These are phyloP conservation scores for Exophiala alcalophila DNA, from an alignment of 2,329 filamentous ascomycete species.

Conservation along the genomic window DNA sequence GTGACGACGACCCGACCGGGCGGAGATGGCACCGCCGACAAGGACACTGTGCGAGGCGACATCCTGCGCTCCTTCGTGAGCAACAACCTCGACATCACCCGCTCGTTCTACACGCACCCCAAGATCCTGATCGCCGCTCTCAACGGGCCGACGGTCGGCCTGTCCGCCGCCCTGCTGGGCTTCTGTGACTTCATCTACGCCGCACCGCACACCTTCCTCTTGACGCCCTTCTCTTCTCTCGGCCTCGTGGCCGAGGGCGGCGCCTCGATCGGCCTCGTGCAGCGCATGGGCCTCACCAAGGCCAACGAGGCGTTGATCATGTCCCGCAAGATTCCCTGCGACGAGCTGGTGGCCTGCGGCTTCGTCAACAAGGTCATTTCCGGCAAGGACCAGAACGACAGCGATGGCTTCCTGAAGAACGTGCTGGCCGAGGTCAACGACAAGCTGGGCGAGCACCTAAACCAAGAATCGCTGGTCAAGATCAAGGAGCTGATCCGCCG, in stretches of 20 bases:
- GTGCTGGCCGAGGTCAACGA: slow-evolving; percentile 81
- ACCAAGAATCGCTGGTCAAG: slow-evolving; percentile 70
- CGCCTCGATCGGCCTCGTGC: slow-evolving; percentile 72
- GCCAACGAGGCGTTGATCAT: slow-evolving; percentile 93
- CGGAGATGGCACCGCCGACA: slow-evolving; percentile 39
- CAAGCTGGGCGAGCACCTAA: slow-evolving; percentile 73
- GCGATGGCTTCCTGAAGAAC: slow-evolving; percentile 64
- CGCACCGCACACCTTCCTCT: slow-evolving; percentile 74
- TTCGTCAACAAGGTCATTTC: slow-evolving; percentile 84
- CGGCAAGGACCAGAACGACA: slow-evolving; percentile 57
- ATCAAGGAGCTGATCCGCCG: slow-evolving; percentile 81
- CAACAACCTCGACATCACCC: slow-evolving; percentile 85
- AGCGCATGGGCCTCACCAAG: slow-evolving; percentile 72
- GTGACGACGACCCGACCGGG: slow-evolving; percentile 57
- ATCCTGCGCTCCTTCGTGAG: slow-evolving; percentile 71
- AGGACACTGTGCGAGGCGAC: slow-evolving; percentile 50
- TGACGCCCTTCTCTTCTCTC: slow-evolving; percentile 87
- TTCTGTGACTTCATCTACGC: slow-evolving; percentile 93
- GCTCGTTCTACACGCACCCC: slow-evolving; percentile 87
- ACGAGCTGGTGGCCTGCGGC: slow-evolving; percentile 71
- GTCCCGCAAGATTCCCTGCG: slow-evolving; percentile 70
- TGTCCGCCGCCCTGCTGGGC: slow-evolving; percentile 77
- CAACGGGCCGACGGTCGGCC: slow-evolving; percentile 86
- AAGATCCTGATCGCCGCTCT: slow-evolving; percentile 90
- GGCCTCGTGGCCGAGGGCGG: slow-evolving; percentile 89